Evolutionary conservation across 2,329 filamentous ascomycete genomes (phyloP).

Genomic region (Penicillium psychrosexuale): DNA sequence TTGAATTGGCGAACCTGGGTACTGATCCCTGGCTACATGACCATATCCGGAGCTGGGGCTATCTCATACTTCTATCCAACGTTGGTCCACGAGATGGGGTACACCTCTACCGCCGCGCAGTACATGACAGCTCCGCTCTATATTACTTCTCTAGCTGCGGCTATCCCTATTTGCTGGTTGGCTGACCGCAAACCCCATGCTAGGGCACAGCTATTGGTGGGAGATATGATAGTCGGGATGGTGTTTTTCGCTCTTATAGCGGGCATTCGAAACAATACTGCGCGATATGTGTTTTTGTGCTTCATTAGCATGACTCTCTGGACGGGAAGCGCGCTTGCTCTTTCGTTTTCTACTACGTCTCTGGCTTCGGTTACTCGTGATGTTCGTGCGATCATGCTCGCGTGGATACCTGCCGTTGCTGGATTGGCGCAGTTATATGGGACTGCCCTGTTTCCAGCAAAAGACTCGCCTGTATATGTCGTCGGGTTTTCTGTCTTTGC

Average conservation of each 20-base stretch:
- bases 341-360: slow-evolving; percentile 6
- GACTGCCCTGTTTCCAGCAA: slow-evolving; percentile 4
- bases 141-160: not conserved
- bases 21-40: slow-evolving; percentile 1
- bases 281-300: slow-evolving; percentile 4
- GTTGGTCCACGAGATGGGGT: not conserved
- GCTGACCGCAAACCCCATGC: not conserved
- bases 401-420: slow-evolving; percentile 2
- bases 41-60: not conserved
- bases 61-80: slow-evolving; percentile 10
- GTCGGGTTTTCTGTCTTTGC: slow-evolving; percentile 6
- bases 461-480: slow-evolving; percentile 4
- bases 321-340: slow-evolving; percentile 1
- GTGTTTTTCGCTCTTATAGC: slow-evolving; percentile 9
- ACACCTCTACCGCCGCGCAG: not conserved
- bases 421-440: slow-evolving; percentile 8
- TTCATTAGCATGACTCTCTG: slow-evolving; percentile 4
- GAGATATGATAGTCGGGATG: not conserved
- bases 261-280: slow-evolving; percentile 1
- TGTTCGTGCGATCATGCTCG: slow-evolving; percentile 6
- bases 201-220: not conserved
- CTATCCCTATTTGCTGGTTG: slow-evolving; percentile 2
- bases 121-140: slow-evolving; percentile 11
- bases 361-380: slow-evolving; percentile 2
- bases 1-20: slow-evolving; percentile 7